These are phyloP conservation scores for Stephania cephalantha DNA, from an alignment of 164 flowering plant species.

Conservation along the genomic window DNA sequence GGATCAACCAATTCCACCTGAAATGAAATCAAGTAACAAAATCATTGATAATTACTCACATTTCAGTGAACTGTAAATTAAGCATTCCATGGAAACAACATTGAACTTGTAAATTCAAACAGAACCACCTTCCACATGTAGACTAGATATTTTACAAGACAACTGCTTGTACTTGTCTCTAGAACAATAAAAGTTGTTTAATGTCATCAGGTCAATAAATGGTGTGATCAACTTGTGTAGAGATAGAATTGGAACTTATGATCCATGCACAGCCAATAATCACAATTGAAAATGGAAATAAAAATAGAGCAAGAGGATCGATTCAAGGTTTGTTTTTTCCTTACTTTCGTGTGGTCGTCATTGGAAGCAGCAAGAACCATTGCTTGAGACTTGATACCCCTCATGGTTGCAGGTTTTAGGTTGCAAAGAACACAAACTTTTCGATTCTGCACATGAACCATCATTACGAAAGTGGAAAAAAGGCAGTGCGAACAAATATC, in stretches of 20 bases:
- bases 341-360: slow-evolving; percentile 66
- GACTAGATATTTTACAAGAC: not conserved
- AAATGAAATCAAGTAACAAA: slow-evolving; percentile 7
- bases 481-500: not conserved
- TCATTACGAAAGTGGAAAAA: not conserved
- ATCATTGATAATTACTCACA: not conserved
- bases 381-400: slow-evolving; percentile 91
- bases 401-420: slow-evolving; percentile 88
- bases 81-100: not conserved
- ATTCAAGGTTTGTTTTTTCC: slow-evolving; percentile 6
- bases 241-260: not conserved
- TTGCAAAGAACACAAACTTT: slow-evolving; percentile 96
- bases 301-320: not conserved
- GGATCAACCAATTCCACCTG: slow-evolving; percentile 70
- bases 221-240: not conserved
- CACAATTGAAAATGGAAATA: not conserved
- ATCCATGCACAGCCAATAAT: not conserved
- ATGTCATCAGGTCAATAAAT: not conserved
- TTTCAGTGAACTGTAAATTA: not conserved
- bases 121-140: not conserved
- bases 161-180: not conserved
- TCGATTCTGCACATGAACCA: slow-evolving; percentile 51
- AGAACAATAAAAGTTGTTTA: not conserved
- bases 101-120: not conserved
- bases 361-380: slow-evolving; percentile 90